Evolutionary conservation across 176 grass and related monocot species (phyloP).

Genomic region (Zoysia japonica): DNA sequence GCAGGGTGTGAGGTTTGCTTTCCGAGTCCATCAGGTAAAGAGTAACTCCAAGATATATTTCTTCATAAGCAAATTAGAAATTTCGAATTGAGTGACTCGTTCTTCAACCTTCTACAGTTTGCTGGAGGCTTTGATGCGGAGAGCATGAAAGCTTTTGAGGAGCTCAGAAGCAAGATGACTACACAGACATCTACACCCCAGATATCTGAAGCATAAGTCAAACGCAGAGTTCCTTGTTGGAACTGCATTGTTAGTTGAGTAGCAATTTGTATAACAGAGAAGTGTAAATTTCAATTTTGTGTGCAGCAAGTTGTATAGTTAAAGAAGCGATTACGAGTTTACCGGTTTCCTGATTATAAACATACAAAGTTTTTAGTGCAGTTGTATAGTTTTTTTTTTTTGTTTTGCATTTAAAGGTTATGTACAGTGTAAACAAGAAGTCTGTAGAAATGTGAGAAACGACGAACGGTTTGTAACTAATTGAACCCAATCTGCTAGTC

Average conservation of each 20-base stretch:
- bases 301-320: constrained; percentile 22
- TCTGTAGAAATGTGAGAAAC: constrained; percentile 25
- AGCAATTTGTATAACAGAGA: constrained; percentile 41
- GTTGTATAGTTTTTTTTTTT: neutral
- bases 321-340: neutral
- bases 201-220: constrained; percentile 12
- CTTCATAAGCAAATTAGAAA: neutral
- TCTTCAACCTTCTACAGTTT: constrained; percentile 49
- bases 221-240: constrained; percentile 4
- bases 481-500: neutral
- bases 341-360: constrained; percentile 18
- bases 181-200: constrained; percentile 34
- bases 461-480: neutral
- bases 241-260: constrained; percentile 19
- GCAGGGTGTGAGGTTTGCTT: constrained; percentile 90
- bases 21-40: constrained; percentile 87
- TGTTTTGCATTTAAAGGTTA: neutral
- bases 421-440: constrained; percentile 11
- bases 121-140: constrained; percentile 86
- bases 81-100: neutral
- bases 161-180: constrained; percentile 72
- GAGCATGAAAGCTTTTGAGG: constrained; percentile 89
- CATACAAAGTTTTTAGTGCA: constrained; percentile 4
- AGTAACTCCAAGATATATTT: neutral
- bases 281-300: constrained; percentile 31